Evolutionary conservation across 441 rosid genomes (phyloP).

Genomic region (Bocquillonia castaneifolia): DNA sequence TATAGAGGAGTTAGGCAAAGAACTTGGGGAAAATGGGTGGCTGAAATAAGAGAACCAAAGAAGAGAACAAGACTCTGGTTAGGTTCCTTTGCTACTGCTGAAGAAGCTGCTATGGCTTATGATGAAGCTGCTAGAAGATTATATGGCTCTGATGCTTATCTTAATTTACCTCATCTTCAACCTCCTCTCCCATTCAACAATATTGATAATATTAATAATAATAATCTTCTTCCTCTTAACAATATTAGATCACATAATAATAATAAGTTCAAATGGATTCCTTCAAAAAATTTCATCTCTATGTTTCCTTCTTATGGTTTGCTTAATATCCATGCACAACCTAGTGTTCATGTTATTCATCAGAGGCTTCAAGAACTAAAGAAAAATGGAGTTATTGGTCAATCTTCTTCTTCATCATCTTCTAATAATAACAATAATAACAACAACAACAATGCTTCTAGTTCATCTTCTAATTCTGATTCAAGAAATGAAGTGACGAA

Average conservation of each 20-base stretch:
- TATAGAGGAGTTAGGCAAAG: slow-evolving; percentile 82
- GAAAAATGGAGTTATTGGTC: slow-evolving; percentile 38
- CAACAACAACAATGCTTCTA: slow-evolving; percentile 25
- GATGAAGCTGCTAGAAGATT: slow-evolving; percentile 75
- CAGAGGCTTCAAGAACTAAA: slow-evolving; percentile 85
- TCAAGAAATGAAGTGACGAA: slow-evolving; percentile 34
- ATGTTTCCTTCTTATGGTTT: slow-evolving; percentile 73
- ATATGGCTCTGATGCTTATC: slow-evolving; percentile 80
- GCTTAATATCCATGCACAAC: slow-evolving; percentile 83
- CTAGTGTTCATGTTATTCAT: slow-evolving; percentile 79
- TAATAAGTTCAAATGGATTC: slow-evolving; percentile 68
- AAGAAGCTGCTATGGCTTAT: slow-evolving; percentile 96
- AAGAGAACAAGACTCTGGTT: slow-evolving; percentile 83
- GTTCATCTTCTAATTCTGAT: slow-evolving; percentile 40
- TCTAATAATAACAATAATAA: no score
- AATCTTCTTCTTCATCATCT: slow-evolving; percentile 23
- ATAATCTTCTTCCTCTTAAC: slow-evolving; percentile 9
- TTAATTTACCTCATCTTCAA: slow-evolving; percentile 88
- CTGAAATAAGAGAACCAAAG: slow-evolving; percentile 93
- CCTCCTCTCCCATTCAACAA: slow-evolving; percentile 5
- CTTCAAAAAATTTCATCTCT: slow-evolving; percentile 79
- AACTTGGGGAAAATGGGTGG: slow-evolving; percentile 97
- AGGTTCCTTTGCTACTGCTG: slow-evolving; percentile 83
- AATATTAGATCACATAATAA: slow-evolving; percentile 15
- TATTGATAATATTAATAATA: not conserved